Evolutionary conservation across 345 rosid genomes (phyloP).

Genomic region (Hibiscus syriacus): DNA sequence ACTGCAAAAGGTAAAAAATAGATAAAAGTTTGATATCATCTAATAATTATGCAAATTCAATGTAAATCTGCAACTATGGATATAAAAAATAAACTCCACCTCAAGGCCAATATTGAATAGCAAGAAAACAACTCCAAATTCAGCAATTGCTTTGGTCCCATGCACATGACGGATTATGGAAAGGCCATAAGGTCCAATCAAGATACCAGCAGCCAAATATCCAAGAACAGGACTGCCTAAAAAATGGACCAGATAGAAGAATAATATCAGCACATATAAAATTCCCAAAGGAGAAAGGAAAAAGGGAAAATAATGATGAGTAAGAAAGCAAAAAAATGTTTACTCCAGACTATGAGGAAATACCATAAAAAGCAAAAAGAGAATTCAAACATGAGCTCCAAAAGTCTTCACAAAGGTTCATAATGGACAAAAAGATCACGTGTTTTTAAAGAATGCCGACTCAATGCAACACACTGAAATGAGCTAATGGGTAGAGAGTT

Average conservation of each 20-base stretch:
- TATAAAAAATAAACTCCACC: too few relatives aligned
- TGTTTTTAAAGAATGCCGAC: background rate
- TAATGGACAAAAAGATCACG: background rate
- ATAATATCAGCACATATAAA: too few relatives aligned
- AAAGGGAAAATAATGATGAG: background rate
- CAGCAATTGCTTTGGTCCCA: too few relatives aligned
- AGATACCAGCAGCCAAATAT: too few relatives aligned
- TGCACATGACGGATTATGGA: too few relatives aligned
- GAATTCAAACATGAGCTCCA: background rate
- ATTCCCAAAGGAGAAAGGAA: too few relatives aligned
- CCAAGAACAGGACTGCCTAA: conserved; percentile 99
- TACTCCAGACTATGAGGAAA: background rate
- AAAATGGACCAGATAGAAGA: conserved; percentile 18
- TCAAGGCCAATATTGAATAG: conserved; percentile 97
- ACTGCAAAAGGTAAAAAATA: conserved; percentile 42
- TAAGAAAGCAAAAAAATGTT: background rate
- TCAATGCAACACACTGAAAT: background rate
- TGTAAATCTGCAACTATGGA: conserved; percentile 12
- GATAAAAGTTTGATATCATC: conserved; percentile 15
- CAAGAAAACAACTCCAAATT: conserved; percentile 97
- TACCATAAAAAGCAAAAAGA: conserved; percentile 3
- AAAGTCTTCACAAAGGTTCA: conserved; percentile 9
- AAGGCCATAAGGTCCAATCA: too few relatives aligned
- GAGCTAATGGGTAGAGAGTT: background rate
- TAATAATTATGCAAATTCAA: conserved; percentile 14